A percentile compares a stretch with the other conserved stretches of the same genome.
Conservation (phyloP, 2,329 filamentous ascomycete species). For the Pezicula radicicola region DNA sequence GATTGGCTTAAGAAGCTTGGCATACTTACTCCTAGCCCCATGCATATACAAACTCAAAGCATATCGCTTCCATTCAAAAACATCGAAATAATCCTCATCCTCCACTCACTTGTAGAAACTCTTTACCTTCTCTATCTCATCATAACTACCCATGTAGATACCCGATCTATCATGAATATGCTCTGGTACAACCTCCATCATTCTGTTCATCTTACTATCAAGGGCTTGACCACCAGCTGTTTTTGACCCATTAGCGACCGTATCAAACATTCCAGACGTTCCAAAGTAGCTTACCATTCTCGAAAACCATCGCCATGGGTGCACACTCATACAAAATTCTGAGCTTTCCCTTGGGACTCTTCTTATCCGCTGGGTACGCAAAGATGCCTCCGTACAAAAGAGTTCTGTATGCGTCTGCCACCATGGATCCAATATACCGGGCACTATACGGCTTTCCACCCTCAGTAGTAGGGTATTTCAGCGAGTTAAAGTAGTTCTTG, state of each 20-base stretch:
- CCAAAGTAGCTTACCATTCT: constrained; percentile 70
- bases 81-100: no score
- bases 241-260: constrained; percentile 30
- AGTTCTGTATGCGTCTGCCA: constrained; percentile 95
- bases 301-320: constrained; percentile 98
- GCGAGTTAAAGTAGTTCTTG: constrained; percentile 81
- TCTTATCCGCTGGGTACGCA: constrained; percentile 95
- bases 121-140: constrained; percentile 92
- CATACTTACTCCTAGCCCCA: no score
- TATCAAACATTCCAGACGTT: no score
- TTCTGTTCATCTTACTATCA: constrained; percentile 85
- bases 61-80: not conserved
- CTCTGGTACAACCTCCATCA: constrained; percentile 86
- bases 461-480: constrained; percentile 73
- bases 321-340: constrained; percentile 97
- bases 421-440: constrained; percentile 97
- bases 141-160: constrained; percentile 92
- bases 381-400: constrained; percentile 95
- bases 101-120: constrained; percentile 16
- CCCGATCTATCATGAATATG: constrained; percentile 93
- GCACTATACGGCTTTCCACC: constrained; percentile 88
- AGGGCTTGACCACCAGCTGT: constrained; percentile 87
- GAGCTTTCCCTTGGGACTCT: constrained; percentile 97
- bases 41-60: not conserved
- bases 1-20: no score